Conservation (phyloP, 108 stramenopile species). For the Parietichytrium sp. region DNA sequence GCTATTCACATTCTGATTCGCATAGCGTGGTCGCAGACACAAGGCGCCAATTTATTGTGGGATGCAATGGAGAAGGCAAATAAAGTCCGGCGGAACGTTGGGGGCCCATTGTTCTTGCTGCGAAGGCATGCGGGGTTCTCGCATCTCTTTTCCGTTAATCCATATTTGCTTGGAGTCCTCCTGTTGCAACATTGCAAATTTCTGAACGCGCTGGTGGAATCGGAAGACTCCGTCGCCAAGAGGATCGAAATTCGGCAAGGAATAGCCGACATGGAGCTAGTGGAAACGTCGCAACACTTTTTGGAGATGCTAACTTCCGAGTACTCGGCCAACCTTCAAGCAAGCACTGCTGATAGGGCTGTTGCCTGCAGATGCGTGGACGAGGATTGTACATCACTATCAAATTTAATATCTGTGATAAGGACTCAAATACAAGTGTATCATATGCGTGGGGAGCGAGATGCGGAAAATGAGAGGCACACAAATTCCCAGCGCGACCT, state of each 20-base stretch:
- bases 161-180: not conserved
- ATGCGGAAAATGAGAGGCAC: not conserved
- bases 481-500: too few relatives aligned
- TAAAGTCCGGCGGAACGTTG: not conserved
- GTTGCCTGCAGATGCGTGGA: too few relatives aligned
- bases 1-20: not conserved
- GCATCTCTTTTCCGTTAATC: not conserved
- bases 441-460: slow-evolving; percentile 19
- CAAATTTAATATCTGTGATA: too few relatives aligned
- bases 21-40: not conserved
- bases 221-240: not conserved
- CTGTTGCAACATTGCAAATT: not conserved
- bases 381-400: too few relatives aligned
- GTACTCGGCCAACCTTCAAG: too few relatives aligned
- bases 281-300: not conserved
- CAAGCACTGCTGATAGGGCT: too few relatives aligned
- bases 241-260: not conserved
- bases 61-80: not conserved
- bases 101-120: not conserved
- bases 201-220: not conserved
- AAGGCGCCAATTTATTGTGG: not conserved
- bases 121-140: not conserved
- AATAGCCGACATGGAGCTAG: not conserved
- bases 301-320: too few relatives aligned
- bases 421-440: not conserved